Evolutionary conservation across 257 asterid genomes (phyloP), one percentile per base, ranked within the genome.

Genomic region (Avicennia marina): DNA sequence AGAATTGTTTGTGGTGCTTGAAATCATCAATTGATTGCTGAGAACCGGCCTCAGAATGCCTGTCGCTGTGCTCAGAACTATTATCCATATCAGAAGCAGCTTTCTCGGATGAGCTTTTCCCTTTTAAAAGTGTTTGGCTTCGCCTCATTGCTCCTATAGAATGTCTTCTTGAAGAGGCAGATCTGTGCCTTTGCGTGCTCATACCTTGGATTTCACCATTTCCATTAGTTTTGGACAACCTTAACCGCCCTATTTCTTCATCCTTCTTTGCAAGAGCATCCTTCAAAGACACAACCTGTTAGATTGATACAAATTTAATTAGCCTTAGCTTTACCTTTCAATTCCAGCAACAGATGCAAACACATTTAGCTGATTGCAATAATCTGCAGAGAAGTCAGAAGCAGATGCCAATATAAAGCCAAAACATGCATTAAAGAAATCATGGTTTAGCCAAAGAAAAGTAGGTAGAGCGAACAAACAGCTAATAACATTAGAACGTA

Each of bases 11-110:
- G 57, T 81, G 98, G 68, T 80, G 94, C 82, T 67, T 84, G 48
- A 80, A 70, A 22, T 85, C 96, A 40, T 91, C 96, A 45, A 70
- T 49, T 36, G 95, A 87, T 47, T 77, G 95, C 68, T 74, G 96
- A 27, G 98, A 91, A 57, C 90, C 89, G 55, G 90, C 80, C 72
- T 87, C 98, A 19, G 96, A 88, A 58, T 62, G 89, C 82, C 79
- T 85, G 65, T 87, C 96, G 46, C 95, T 87, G 72, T 67, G 79
- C 63, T 88, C 96, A 0, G 98, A 91, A 69, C 78, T 80, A 43
- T 73, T 79, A 26, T 85, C 97, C 73, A 76, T 39, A 27, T 85
- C 95, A 24, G 91, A 79, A 75, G 87, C 73, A 62, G 73, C 83
- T 69, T 75, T 84, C 64, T 71, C 84, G 2, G 78, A 71, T 43